phyloP scores from a whole-genome alignment of 2,329 filamentous ascomycete genomes.

The Proliferodiscus dingleyae region DNA sequence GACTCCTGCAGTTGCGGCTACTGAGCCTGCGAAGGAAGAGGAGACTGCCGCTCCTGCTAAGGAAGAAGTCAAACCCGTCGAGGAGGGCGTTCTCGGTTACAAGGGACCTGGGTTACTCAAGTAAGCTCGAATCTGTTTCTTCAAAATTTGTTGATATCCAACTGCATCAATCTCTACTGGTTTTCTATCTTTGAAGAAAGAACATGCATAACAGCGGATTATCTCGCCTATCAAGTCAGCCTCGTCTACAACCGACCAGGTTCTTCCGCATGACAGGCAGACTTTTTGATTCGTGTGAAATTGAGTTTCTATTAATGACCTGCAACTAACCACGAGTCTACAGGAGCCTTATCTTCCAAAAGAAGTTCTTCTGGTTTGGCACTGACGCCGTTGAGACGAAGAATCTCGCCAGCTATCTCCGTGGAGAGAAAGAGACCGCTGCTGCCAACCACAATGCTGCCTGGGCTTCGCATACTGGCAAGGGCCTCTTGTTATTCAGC shows the following conservation, averaged over 20 bases:
- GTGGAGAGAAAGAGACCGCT: constrained; percentile 74
- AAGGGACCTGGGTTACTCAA: constrained; percentile 79
- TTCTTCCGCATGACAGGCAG: background rate
- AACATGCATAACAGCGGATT: too few relatives aligned
- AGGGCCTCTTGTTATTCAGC: constrained; percentile 88
- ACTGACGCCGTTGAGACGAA: constrained; percentile 68
- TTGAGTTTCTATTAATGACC: background rate
- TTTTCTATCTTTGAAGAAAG: too few relatives aligned
- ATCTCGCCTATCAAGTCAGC: background rate
- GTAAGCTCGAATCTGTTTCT: constrained; percentile 52
- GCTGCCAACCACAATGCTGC: constrained; percentile 75
- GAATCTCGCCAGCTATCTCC: constrained; percentile 71
- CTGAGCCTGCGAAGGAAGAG: constrained; percentile 33
- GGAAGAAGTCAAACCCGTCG: constrained; percentile 42
- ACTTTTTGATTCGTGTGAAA: background rate
- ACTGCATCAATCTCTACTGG: background rate
- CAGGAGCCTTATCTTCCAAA: constrained; percentile 81
- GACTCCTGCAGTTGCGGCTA: constrained; percentile 36
- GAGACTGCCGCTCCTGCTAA: constrained; percentile 59
- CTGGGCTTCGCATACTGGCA: constrained; percentile 90
- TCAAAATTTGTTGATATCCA: background rate
- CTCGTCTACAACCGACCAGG: background rate
- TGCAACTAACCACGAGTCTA: constrained; percentile 4
- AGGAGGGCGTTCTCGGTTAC: constrained; percentile 79
- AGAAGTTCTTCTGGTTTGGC: constrained; percentile 90